These are phyloP conservation scores for Fonsecaea pedrosoi DNA, from an alignment of 2,329 filamentous ascomycete genomes.

Conservation along the genomic window DNA sequence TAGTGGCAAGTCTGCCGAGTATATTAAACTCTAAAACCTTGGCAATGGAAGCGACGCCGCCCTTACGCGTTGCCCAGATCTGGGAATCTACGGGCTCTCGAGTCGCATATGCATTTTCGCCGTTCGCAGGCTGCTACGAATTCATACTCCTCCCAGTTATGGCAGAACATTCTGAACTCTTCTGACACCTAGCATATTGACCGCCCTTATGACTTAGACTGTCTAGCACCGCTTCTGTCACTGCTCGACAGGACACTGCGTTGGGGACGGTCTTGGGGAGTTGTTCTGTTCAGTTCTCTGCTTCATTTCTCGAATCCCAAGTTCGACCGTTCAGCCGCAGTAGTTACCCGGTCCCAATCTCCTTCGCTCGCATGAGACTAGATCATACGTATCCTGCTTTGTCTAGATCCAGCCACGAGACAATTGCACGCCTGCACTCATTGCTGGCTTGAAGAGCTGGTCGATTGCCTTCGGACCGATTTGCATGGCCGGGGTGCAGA, in stretches of 20 bases:
- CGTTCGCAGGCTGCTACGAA: constrained; percentile 19
- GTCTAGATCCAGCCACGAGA: not conserved
- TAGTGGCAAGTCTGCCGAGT: not conserved
- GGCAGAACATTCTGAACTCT: constrained; percentile 3
- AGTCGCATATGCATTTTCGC: constrained; percentile 16
- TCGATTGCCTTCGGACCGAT: constrained; percentile 14
- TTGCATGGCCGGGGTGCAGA: constrained; percentile 40
- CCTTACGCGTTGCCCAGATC: constrained; percentile 18
- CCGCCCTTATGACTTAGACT: constrained; percentile 9
- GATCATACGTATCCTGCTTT: constrained; percentile 10
- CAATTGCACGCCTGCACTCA: not conserved
- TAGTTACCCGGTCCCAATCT: constrained; percentile 19
- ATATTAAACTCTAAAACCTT: not conserved
- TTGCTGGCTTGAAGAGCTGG: constrained; percentile 25
- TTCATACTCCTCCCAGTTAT: constrained; percentile 10
- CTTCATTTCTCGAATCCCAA: constrained; percentile 9
- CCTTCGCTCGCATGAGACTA: constrained; percentile 20
- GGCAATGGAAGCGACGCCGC: not conserved
- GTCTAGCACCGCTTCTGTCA: constrained; percentile 13
- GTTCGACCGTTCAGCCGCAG: constrained; percentile 13
- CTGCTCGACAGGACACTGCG: constrained; percentile 17
- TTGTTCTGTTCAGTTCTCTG: constrained; percentile 10
- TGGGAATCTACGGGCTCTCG: constrained; percentile 16
- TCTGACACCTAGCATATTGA: not conserved
- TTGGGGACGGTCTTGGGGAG: constrained; percentile 15